phyloP scores from a whole-genome alignment of 768 basidiomycete genomes.

The Fibroporia radiculosa region DNA sequence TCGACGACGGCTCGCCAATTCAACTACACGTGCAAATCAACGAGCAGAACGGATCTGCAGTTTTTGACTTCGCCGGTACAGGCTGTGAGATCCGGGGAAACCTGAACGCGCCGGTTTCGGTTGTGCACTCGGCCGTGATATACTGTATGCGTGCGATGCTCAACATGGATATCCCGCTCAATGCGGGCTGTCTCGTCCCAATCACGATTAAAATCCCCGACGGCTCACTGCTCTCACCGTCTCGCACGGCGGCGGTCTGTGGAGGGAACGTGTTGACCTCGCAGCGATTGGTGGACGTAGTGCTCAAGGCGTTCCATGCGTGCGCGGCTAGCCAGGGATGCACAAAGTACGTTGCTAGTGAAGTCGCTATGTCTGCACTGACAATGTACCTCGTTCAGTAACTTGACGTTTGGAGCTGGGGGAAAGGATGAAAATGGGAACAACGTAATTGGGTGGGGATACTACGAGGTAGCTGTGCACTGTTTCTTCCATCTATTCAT shows the following conservation, averaged over 20 bases:
- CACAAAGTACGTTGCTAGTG: constrained; percentile 57
- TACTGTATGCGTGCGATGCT: constrained; percentile 88
- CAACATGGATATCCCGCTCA: constrained; percentile 82
- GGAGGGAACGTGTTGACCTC: constrained; percentile 90
- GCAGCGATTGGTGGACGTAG: constrained; percentile 91
- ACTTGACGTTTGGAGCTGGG: constrained; percentile 82
- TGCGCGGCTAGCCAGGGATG: constrained; percentile 91
- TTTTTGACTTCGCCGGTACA: constrained; percentile 81
- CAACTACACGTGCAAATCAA: constrained; percentile 72
- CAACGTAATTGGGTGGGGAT: constrained; percentile 79
- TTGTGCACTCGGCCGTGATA: constrained; percentile 82
- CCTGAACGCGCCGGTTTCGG: constrained; percentile 78
- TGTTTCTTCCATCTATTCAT: constrained; percentile 3
- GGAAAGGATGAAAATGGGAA: constrained; percentile 81
- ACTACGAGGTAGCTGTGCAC: constrained; percentile 47
- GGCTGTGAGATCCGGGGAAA: constrained; percentile 81
- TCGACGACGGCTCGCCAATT: constrained; percentile 88
- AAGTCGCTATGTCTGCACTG: background rate
- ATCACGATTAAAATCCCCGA: constrained; percentile 75
- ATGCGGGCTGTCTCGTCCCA: constrained; percentile 89
- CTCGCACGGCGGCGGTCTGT: constrained; percentile 83
- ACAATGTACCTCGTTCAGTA: constrained; percentile 36
- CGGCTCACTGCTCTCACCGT: constrained; percentile 75
- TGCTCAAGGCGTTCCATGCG: constrained; percentile 87
- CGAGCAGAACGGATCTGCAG: constrained; percentile 62